phyloP scores from a whole-genome alignment of 2,329 filamentous ascomycete species.

The Sporothrix euskadiensis region DNA sequence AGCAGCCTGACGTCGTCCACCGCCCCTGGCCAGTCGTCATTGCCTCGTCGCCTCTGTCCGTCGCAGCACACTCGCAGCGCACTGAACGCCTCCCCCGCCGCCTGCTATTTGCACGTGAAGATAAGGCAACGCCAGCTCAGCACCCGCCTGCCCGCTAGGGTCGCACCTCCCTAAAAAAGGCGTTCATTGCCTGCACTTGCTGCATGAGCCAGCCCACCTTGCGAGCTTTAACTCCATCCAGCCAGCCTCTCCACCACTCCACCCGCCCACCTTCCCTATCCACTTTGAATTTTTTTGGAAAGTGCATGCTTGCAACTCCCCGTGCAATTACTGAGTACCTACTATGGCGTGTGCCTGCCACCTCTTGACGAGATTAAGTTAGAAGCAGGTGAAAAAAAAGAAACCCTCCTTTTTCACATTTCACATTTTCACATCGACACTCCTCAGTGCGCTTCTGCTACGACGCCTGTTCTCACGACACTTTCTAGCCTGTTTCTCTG shows the following conservation, averaged over 20 bases:
- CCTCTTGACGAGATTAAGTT: slow-evolving; percentile 22
- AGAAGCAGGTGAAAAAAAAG: slow-evolving; percentile 19
- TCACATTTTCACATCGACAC: neutral
- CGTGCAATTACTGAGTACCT: neutral
- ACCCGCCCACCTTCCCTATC: slow-evolving; percentile 8
- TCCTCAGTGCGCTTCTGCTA: neutral
- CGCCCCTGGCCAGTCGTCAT: neutral
- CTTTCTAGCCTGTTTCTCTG: neutral
- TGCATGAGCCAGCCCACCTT: neutral
- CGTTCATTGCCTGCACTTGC: neutral
- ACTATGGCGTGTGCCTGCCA: slow-evolving; percentile 25
- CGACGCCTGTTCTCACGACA: neutral
- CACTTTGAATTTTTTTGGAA: slow-evolving; percentile 23
- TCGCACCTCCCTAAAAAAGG: slow-evolving; percentile 2
- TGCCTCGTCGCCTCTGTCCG: neutral
- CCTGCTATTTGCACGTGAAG: slow-evolving; percentile 24
- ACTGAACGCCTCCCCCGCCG: slow-evolving; percentile 13
- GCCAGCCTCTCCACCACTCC: slow-evolving; percentile 1
- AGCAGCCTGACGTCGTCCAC: neutral
- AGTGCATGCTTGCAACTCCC: slow-evolving; percentile 10
- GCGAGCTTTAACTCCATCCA: neutral
- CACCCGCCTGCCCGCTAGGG: slow-evolving; percentile 7
- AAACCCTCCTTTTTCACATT: neutral
- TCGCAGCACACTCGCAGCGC: neutral
- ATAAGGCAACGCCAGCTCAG: slow-evolving; percentile 15